A percentile compares a stretch with the other conserved stretches of the same genome.
These are phyloP conservation scores for Penicillium goetzii DNA, from an alignment of 495 filamentous ascomycete species.

Conservation along the genomic window DNA sequence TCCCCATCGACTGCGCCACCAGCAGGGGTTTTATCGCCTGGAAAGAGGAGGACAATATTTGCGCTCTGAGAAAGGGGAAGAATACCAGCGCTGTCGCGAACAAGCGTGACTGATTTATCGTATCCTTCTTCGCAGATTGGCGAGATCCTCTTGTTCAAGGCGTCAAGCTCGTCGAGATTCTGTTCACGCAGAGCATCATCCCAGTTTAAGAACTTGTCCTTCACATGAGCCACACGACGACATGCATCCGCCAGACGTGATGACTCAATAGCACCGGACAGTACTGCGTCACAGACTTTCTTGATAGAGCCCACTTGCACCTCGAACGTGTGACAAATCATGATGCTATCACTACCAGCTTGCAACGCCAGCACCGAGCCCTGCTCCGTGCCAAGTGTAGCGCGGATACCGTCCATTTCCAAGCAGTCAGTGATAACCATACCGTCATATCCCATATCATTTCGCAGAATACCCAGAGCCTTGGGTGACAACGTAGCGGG, in stretches of 20 bases:
- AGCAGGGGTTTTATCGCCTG: slow-evolving; percentile 42
- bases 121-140: slow-evolving; percentile 42
- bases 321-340: slow-evolving; percentile 55
- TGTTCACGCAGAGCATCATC: slow-evolving; percentile 28
- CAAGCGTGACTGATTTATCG: slow-evolving; percentile 46
- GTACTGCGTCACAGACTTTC: slow-evolving; percentile 43
- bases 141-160: slow-evolving; percentile 28
- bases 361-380: slow-evolving; percentile 51
- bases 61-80: slow-evolving; percentile 41
- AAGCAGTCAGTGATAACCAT: slow-evolving; percentile 47
- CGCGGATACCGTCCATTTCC: slow-evolving; percentile 54
- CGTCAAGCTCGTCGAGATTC: slow-evolving; percentile 21
- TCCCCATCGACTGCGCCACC: slow-evolving; percentile 54
- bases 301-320: slow-evolving; percentile 51
- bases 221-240: slow-evolving; percentile 41
- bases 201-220: slow-evolving; percentile 41
- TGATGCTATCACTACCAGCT: slow-evolving; percentile 54
- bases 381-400: slow-evolving; percentile 50
- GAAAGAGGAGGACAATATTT: slow-evolving; percentile 49
- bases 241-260: slow-evolving; percentile 42
- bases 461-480: slow-evolving; percentile 43
- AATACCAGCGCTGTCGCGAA: slow-evolving; percentile 35
- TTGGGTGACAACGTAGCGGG: slow-evolving; percentile 46
- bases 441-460: slow-evolving; percentile 47
- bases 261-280: slow-evolving; percentile 38